Evolutionary conservation across 805 yeast species (phyloP).

Genomic region (Nematodospora valgi): DNA sequence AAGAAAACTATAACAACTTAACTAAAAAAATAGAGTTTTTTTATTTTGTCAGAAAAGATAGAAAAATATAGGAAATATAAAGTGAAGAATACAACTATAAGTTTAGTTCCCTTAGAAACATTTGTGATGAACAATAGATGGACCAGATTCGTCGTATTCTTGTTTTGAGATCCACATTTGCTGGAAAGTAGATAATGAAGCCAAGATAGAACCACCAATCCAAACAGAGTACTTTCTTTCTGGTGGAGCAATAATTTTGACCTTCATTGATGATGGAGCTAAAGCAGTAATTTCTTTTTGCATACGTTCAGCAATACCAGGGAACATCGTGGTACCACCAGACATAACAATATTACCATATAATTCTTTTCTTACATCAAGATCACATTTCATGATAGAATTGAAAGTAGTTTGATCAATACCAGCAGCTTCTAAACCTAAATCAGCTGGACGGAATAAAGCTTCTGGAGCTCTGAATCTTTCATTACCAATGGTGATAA

Average conservation of each 20-base stretch:
- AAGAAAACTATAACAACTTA: constrained; percentile 4
- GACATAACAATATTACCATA: constrained; percentile 99
- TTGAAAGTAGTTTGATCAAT: constrained; percentile 96
- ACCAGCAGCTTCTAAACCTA: constrained; percentile 93
- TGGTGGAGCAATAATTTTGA: constrained; percentile 98
- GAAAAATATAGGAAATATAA: neutral
- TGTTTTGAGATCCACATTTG: constrained; percentile 99
- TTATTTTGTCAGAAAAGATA: neutral
- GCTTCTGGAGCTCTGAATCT: constrained; percentile 99
- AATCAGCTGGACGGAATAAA: constrained; percentile 95
- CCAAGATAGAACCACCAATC: constrained; percentile 99
- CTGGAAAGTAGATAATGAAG: constrained; percentile 98
- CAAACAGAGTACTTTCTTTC: constrained; percentile 99
- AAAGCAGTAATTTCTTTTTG: constrained; percentile 99
- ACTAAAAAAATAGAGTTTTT: constrained; percentile 1
- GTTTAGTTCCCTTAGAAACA: constrained; percentile 59
- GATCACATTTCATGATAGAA: constrained; percentile 97
- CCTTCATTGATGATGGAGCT: constrained; percentile 99
- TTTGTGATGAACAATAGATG: constrained; percentile 96
- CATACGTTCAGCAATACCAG: constrained; percentile 99
- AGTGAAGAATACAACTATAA: neutral
- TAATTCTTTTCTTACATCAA: constrained; percentile 97
- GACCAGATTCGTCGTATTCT: constrained; percentile 99
- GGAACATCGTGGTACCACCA: constrained; percentile 99
- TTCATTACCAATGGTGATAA: constrained; percentile 98